Base-by-base conservation (phyloP, 2,329 filamentous ascomycete genomes). In the Gnomoniopsis smithogilvyi region DNA sequence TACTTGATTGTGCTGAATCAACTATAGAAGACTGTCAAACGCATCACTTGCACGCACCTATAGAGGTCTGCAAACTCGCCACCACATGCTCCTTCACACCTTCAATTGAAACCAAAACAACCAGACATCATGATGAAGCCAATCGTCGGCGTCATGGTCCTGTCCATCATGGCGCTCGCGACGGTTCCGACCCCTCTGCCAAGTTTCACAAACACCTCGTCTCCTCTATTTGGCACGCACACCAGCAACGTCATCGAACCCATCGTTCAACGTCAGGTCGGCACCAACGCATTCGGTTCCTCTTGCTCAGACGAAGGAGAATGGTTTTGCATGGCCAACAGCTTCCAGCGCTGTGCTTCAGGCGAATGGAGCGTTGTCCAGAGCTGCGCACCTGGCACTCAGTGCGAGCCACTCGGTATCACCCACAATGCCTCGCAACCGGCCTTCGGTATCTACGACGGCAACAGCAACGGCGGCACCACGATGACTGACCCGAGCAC, bases 261-360 rank as follows among this genome's bases (percentile, higher is more conserved):
- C 33, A 38, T 33, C 34, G 6, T 15, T 14, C 22, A 26, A 6
- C 57, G 45, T 30, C 22, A 30, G 6, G 17, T 24, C 19, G 19
- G 48, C 24, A 17, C 24, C 17, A 51, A 84, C 60, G 60, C 68
- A 14, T 68, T 65, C 3, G 77, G 77, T 21, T 69, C 75, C 2
- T 63, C 68, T 4, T 83, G 80, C 67, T 67, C 69, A 12, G 68
- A 66, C 11, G 80, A 83, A 60, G 80, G 80, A n/a, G 74, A 77
- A 62, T 83, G 80, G 80, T 80, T 82, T 68, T 83, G 81, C 71
- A 77, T 83, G 71, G 73, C 71, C 1, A 69, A 64, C 21, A 73
- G 70, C 36, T 83, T 77, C 70, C 80, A 83, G 68, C 75, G 80
- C 30, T 83, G 80, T 64, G 78, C 76, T 2, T 67, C 71, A 11